These are phyloP conservation scores for Erythrophleum ivorense DNA, from an alignment of 331 rosid genomes.

Conservation along the genomic window DNA sequence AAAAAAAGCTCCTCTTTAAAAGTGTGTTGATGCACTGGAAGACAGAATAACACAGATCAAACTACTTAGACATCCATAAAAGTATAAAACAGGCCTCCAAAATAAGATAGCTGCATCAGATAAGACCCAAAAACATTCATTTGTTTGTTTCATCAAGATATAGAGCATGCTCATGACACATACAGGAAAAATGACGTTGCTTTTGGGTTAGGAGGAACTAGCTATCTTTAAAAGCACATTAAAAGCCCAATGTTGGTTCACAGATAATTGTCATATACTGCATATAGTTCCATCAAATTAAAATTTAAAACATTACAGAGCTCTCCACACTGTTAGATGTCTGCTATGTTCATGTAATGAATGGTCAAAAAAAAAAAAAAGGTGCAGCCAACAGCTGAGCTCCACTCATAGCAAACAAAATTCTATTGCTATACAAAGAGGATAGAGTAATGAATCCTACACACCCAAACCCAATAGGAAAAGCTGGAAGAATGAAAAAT, in stretches of 20 bases:
- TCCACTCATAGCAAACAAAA: constrained; percentile 31
- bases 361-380: constrained; percentile 1
- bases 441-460: constrained; percentile 27
- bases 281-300: constrained; percentile 9
- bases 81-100: constrained; percentile 7
- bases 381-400: constrained; percentile 14
- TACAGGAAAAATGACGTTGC: background rate
- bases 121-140: constrained; percentile 25
- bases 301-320: constrained; percentile 13
- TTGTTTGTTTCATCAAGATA: background rate
- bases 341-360: constrained; percentile 12
- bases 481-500: constrained; percentile 10
- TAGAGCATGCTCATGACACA: background rate
- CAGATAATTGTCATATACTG: constrained; percentile 18
- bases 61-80: background rate
- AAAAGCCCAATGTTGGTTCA: constrained; percentile 13
- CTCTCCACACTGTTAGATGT: constrained; percentile 25
- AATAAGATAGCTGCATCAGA: constrained; percentile 7
- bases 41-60: constrained; percentile 7
- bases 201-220: constrained; percentile 21
- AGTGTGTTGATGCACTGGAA: background rate
- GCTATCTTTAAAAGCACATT: constrained; percentile 13
- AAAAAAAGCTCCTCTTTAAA: background rate
- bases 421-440: constrained; percentile 28
- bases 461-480: constrained; percentile 11